Percentiles rank a stretch among this genome's conserved stretches.
Conservation (phyloP, 2,329 filamentous ascomycete species). For the Phaeosphaeriaceae sp. region DNA sequence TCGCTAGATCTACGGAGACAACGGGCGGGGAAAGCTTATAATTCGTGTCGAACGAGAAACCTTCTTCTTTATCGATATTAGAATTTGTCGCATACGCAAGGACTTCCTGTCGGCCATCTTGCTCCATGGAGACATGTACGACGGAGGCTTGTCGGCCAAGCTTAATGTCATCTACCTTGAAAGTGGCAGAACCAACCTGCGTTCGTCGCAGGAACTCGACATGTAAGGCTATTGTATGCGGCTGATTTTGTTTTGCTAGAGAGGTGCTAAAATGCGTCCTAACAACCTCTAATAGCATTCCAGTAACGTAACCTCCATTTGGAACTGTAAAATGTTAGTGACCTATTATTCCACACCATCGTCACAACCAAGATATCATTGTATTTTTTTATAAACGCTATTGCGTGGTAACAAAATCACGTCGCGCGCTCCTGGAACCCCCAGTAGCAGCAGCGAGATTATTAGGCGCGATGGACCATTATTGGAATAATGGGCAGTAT, state of each 20-base stretch:
- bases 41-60: conserved; percentile 61
- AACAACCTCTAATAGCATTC: conserved; percentile 66
- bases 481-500: neutral
- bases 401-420: neutral
- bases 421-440: neutral
- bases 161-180: conserved; percentile 68
- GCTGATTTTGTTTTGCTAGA: conserved; percentile 63
- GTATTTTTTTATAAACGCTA: too few relatives aligned
- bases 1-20: conserved; percentile 50
- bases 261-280: conserved; percentile 65
- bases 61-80: conserved; percentile 65
- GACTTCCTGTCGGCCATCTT: conserved; percentile 65
- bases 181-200: conserved; percentile 61
- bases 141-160: conserved; percentile 68
- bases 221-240: conserved; percentile 69
- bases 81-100: conserved; percentile 70
- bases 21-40: conserved; percentile 60
- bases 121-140: conserved; percentile 67
- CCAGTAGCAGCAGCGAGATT: neutral
- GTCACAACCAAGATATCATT: too few relatives aligned
- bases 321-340: conserved; percentile 59
- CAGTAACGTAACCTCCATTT: conserved; percentile 73
- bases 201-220: conserved; percentile 71
- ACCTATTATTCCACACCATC: too few relatives aligned
- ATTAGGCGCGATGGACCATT: neutral